Conservation (phyloP, 768 basidiomycete species). For the Kwoniella pini region DNA sequence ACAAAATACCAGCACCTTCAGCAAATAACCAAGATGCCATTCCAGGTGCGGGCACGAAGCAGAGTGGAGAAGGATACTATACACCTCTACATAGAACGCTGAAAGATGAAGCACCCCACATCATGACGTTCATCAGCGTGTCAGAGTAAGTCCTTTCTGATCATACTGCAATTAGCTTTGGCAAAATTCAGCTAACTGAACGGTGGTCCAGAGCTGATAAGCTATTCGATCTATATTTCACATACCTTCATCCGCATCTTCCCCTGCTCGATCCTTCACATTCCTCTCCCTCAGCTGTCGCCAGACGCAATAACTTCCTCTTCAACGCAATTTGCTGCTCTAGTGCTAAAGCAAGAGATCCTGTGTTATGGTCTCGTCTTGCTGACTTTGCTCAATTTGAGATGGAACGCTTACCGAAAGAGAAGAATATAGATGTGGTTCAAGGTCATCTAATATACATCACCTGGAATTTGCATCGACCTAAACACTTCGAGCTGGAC, state of each 20-base stretch:
- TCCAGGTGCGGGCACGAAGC: not conserved
- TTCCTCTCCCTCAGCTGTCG: slow-evolving; percentile 28
- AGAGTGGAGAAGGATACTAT: slow-evolving; percentile 27
- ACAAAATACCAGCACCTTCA: too few relatives aligned
- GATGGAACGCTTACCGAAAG: slow-evolving; percentile 42
- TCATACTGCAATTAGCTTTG: too few relatives aligned
- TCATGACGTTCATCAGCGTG: slow-evolving; percentile 34
- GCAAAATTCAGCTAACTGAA: not conserved
- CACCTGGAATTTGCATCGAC: slow-evolving; percentile 43
- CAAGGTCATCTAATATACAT: slow-evolving; percentile 42
- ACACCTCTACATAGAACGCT: slow-evolving; percentile 26
- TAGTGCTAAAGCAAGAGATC: slow-evolving; percentile 33
- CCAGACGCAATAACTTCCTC: slow-evolving; percentile 43
- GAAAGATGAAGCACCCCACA: slow-evolving; percentile 41
- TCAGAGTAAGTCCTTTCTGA: slow-evolving; percentile 34
- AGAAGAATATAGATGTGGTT: slow-evolving; percentile 45
- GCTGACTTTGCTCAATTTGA: slow-evolving; percentile 38
- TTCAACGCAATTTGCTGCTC: slow-evolving; percentile 48
- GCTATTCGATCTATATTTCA: slow-evolving; percentile 38
- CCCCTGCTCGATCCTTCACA: slow-evolving; percentile 33
- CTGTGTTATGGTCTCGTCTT: slow-evolving; percentile 31
- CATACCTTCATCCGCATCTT: slow-evolving; percentile 38
- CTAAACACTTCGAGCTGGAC: slow-evolving; percentile 43
- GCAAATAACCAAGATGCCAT: not conserved
- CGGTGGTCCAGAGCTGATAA: slow-evolving; percentile 26